Evolutionary conservation across 2,329 filamentous ascomycete species (phyloP).

Genomic region (Fusarium veterinarium): DNA sequence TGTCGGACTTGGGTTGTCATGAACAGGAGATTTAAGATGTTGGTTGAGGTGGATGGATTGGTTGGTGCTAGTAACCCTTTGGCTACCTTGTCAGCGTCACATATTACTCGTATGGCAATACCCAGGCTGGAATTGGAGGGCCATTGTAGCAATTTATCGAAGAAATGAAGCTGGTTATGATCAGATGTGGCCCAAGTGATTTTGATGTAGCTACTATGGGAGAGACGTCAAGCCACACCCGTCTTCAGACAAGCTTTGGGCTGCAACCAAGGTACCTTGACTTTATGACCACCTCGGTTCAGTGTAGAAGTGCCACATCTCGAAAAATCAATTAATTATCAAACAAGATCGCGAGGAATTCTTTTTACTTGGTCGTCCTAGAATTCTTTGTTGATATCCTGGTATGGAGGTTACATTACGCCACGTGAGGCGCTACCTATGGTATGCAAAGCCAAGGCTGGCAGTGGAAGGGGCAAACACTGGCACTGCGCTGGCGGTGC

Average conservation of each 20-base stretch:
- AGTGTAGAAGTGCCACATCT: not conserved
- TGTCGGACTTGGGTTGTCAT: conserved; percentile 48
- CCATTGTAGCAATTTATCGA: conserved; percentile 1
- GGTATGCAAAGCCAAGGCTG: conserved; percentile 29
- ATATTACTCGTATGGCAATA: conserved; percentile 7
- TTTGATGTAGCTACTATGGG: not conserved
- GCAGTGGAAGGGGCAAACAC: conserved; percentile 17
- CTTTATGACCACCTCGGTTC: conserved; percentile 10
- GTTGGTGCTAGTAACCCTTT: conserved; percentile 23
- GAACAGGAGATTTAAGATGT: conserved; percentile 16
- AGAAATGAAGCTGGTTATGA: not conserved
- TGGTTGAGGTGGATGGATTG: not conserved
- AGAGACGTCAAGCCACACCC: conserved; percentile 20
- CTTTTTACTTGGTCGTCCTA: not conserved
- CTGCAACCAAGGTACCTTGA: not conserved
- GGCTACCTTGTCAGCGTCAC: conserved; percentile 30
- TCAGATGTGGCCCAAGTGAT: conserved; percentile 3
- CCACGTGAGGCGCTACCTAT: conserved; percentile 36
- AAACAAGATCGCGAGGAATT: not conserved
- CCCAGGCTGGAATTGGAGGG: conserved; percentile 28
- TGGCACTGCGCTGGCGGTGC: conserved; percentile 15
- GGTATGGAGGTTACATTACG: conserved; percentile 10
- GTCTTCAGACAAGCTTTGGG: conserved; percentile 15
- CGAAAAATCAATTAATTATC: not conserved
- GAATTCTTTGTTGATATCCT: not conserved